Evolutionary conservation across 2,329 filamentous ascomycete species (phyloP), one percentile per base, ranked within the genome.

Genomic region (Ophiostoma triangulosporum): DNA sequence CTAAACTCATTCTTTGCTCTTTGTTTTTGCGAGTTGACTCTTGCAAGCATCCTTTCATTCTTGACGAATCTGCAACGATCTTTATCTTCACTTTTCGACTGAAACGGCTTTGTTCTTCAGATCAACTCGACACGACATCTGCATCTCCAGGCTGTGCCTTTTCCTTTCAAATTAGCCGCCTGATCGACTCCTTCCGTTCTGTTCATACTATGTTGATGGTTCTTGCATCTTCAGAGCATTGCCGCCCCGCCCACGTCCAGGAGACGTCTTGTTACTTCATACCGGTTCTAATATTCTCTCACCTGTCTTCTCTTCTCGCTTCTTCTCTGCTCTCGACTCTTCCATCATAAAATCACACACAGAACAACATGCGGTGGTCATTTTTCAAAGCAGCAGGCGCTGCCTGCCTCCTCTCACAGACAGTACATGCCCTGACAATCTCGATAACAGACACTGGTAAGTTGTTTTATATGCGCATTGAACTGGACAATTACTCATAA

Each of bases 381-480:
- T 27, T 48, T 2, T n/a, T 51, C 15, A 33, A 31, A 8, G 24
- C 40, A 2, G 57, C 56, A 33, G 59, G 52, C 24, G 46, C 43
- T 27, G 54, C 55, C 15, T 57, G 53, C 20, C 36, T 59, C 31
- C 54, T 60, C 33, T 50, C 55, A 20, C 56, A 58, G 26, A 22
- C 56, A 32, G 55, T 55, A 24, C 48, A 43, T 9, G 59, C 59
- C 38, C 50, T 60, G 27, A 24, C 54, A 6, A 22, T 59, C 17
- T 56, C 57, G 15, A 20, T 52, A n/a, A 56, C 54, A 20, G 56
- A 58, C 22, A 11, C 32, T n/a, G 12, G 55, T 56, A 45, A 4
- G 55, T 50, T 9, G 35, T 17, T n/a, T 35, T 14, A 14, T 14
- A 14, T 36, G 17, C 31, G 11, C 9, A 8, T 33, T 33, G 9